phyloP scores from a whole-genome alignment of 1,139 yeast genomes.

The Starmera stellimalicola region DNA sequence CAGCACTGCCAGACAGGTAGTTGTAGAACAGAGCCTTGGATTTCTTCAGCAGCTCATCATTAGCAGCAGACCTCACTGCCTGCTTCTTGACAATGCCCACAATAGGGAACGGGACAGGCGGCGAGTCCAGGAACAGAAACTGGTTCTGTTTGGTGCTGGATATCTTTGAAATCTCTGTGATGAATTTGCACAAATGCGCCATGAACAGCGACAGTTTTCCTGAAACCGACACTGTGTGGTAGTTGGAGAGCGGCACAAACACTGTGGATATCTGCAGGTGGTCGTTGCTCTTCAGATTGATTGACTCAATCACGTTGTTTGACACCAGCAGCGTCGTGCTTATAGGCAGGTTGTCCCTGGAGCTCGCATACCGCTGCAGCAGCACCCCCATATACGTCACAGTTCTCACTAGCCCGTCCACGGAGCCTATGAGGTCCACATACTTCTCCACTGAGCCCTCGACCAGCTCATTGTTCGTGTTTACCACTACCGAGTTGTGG shows the following conservation, averaged over 20 bases:
- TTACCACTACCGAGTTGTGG: not conserved
- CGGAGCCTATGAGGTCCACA: not conserved
- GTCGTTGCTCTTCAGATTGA: not conserved
- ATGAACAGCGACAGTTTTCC: slow-evolving; percentile 4
- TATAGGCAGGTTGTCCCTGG: not conserved
- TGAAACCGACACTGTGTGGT: slow-evolving; percentile 4
- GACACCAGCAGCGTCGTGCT: slow-evolving; percentile 6
- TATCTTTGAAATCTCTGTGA: not conserved
- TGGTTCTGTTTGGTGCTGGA: not conserved
- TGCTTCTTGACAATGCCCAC: not conserved
- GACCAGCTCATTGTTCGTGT: not conserved
- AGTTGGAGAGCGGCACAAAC: slow-evolving; percentile 11
- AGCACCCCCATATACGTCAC: not conserved
- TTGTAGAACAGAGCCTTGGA: slow-evolving; percentile 5
- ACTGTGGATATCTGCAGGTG: slow-evolving; percentile 6
- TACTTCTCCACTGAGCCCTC: not conserved
- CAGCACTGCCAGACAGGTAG: too few species aligned
- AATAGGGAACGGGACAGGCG: slow-evolving; percentile 3
- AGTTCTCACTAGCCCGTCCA: not conserved
- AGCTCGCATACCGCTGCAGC: not conserved
- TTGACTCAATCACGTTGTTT: not conserved
- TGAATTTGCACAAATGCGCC: not conserved
- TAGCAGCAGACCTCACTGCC: slow-evolving; percentile 4
- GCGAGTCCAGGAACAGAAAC: not conserved
- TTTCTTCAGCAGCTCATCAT: slow-evolving; percentile 5